Evolutionary conservation across 108 stramenopile genomes (phyloP), one percentile per base, ranked within the genome.

Genomic region (Pseudonitzschia pungens): DNA sequence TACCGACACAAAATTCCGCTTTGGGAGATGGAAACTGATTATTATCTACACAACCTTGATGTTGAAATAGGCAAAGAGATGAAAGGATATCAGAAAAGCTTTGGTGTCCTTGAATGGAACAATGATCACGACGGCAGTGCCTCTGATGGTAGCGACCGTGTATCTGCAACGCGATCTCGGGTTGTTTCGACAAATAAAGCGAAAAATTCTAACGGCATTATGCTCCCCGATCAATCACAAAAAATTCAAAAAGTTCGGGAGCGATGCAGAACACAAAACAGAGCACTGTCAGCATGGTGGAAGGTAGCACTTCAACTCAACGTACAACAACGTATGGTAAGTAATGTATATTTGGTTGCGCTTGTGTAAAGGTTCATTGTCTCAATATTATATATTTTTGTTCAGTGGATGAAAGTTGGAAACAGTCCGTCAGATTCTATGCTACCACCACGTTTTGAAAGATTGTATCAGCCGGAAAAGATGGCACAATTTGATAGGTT

Each of bases 1-100:
- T 88, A 86, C 44, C 81, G 78, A 22, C 84, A 91, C 66, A 79
- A 82, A 22, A 63, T 85, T 36, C 92, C 95, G 56, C 78, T 96
- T 8, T 96, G 95, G 95, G 95, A 96, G 69, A 80, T 96, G 69
- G 92, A 96, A 57, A 89, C 77, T 57, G 95, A 96, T 58, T 96
- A 91, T 55, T 96, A 96, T 72, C 72, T 96, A 28, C 95, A 96
- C 70, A 95, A 95, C 63, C 86, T 86, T 57, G 89, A 95, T 68
- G 86, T 87, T 16, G 86, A 88, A 65, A 74, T 77, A 42, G 91
- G 89, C 0, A 88, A 89, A 65, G 80, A 88, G 29, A 96, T 93
- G 91, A 84, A 77, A 71, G 71, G 69, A 26, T 88, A 89, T 41
- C 83, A 92, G 45, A 71, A 75, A 28, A 78, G 80, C 33, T 92